These are phyloP conservation scores for Medicago ruthenica DNA, from an alignment of 306 rosid species.

Conservation along the genomic window DNA sequence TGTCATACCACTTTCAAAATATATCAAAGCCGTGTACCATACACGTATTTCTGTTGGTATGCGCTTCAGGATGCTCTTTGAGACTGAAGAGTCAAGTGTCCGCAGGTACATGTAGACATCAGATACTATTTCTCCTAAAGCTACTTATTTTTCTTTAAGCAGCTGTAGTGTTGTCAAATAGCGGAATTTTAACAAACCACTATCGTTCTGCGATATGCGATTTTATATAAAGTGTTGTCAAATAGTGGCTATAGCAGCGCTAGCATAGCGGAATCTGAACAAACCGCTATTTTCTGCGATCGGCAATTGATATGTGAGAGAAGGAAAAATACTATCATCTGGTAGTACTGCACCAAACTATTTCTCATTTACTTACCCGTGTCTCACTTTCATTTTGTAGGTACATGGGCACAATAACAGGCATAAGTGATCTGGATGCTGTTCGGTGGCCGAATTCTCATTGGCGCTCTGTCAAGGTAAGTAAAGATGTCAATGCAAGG, in stretches of 20 bases:
- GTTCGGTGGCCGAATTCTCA: constrained; percentile 92
- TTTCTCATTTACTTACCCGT: constrained; percentile 29
- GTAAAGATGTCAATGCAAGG: neutral
- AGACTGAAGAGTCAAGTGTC: constrained; percentile 94
- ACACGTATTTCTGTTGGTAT: constrained; percentile 95
- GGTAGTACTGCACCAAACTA: neutral
- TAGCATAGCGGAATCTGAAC: neutral
- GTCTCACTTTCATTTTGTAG: constrained; percentile 46
- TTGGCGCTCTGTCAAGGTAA: constrained; percentile 95
- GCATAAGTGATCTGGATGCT: constrained; percentile 82
- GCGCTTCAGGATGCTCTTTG: constrained; percentile 98
- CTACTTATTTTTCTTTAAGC: constrained; percentile 6
- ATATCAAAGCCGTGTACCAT: constrained; percentile 89
- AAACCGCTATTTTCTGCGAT: neutral
- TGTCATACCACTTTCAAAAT: constrained; percentile 83
- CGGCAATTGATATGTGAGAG: neutral
- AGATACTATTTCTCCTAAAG: constrained; percentile 3
- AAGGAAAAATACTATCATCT: constrained; percentile 13
- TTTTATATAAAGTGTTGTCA: neutral
- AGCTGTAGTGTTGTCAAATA: neutral
- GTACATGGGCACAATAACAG: constrained; percentile 98
- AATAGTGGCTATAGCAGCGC: neutral
- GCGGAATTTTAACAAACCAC: neutral
- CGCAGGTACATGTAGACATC: constrained; percentile 60
- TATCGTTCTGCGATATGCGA: neutral